Evolutionary conservation across 1,284 basidiomycete species (phyloP).

Genomic region (Apiotrichum porosum): DNA sequence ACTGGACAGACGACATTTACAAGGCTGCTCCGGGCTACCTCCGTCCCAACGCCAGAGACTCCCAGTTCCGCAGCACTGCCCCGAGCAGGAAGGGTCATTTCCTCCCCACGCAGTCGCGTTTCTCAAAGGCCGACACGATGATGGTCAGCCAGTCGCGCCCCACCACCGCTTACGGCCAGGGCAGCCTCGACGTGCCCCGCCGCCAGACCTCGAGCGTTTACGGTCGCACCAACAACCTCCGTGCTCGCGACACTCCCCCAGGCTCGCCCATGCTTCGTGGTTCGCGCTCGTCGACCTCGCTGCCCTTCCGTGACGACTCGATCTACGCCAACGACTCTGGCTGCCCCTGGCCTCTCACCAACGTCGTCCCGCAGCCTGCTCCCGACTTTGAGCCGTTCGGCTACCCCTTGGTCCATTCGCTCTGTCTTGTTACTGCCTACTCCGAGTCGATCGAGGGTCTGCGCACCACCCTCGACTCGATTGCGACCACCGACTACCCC

Average conservation of each 20-base stretch:
- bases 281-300: constrained; percentile 77
- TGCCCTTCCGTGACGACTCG: constrained; percentile 50
- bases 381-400: constrained; percentile 91
- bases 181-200: constrained; percentile 18
- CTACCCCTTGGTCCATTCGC: constrained; percentile 88
- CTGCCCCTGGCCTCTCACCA: constrained; percentile 82
- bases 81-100: constrained; percentile 51
- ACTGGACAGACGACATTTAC: constrained; percentile 96
- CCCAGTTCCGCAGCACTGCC: constrained; percentile 51
- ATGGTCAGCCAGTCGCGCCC: constrained; percentile 63
- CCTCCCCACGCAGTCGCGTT: constrained; percentile 77
- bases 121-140: constrained; percentile 67
- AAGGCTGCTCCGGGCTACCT: constrained; percentile 85
- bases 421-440: constrained; percentile 97
- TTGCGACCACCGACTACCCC: constrained; percentile 97
- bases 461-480: constrained; percentile 92
- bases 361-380: constrained; percentile 89
- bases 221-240: constrained; percentile 33
- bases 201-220: constrained; percentile 43
- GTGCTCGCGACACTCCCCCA: constrained; percentile 58
- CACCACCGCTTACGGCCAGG: constrained; percentile 63
- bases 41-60: constrained; percentile 63
- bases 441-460: constrained; percentile 96
- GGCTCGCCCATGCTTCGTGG: constrained; percentile 69
- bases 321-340: constrained; percentile 30